These are phyloP conservation scores for Sphaerulina musiva DNA, from an alignment of 2,329 filamentous ascomycete genomes.

Conservation along the genomic window DNA sequence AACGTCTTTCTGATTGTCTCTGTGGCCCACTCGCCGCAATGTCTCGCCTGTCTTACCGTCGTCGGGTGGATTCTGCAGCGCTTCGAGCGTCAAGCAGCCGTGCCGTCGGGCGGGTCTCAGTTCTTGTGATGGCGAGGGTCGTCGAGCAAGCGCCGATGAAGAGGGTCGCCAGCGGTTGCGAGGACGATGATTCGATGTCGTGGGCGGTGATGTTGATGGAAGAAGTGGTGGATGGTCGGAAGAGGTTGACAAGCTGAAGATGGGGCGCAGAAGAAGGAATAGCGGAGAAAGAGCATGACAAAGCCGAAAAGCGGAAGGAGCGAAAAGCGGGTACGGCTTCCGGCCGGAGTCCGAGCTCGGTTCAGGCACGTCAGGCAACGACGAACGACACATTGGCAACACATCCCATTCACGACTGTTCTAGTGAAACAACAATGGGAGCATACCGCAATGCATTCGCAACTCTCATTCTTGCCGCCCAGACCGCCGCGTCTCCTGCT, in stretches of 20 bases:
- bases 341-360: neutral
- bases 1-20: slow-evolving; percentile 8
- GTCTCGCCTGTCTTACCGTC: slow-evolving; percentile 12
- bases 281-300: neutral
- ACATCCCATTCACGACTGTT: neutral
- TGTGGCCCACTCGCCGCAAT: slow-evolving; percentile 8
- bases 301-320: neutral
- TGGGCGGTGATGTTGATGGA: neutral
- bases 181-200: neutral
- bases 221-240: neutral
- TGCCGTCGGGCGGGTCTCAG: slow-evolving; percentile 1
- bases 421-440: neutral
- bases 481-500: no score
- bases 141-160: neutral
- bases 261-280: neutral
- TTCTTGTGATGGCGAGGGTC: neutral
- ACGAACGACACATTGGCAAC: neutral
- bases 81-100: slow-evolving; percentile 10
- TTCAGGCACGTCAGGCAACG: neutral
- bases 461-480: no score
- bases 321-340: neutral
- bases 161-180: neutral
- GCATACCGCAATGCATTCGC: no score
- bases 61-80: neutral
- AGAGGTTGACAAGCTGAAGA: neutral